A percentile compares a stretch with the other conserved stretches of the same genome.
Evolutionary conservation across 371 early-diverging fungal genomes (phyloP).

Genomic region (Mortierella sp.): DNA sequence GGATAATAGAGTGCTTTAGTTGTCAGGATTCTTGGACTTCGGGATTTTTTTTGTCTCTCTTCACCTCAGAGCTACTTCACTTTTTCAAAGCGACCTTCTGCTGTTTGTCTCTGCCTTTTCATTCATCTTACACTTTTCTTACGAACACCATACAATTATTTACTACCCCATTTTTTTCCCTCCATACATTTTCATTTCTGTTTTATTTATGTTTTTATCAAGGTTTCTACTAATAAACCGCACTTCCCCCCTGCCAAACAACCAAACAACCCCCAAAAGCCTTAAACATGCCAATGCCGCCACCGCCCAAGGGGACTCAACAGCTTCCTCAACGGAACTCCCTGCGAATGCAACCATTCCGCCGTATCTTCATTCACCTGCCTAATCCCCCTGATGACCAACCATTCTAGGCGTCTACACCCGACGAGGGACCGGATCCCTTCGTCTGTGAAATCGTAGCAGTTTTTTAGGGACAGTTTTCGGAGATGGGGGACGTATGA

Average conservation of each 20-base stretch:
- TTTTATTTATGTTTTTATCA: background rate
- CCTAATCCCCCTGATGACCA: conserved; percentile 49
- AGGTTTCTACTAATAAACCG: background rate
- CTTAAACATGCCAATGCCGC: conserved; percentile 35
- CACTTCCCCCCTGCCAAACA: background rate
- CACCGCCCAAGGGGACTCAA: conserved; percentile 48
- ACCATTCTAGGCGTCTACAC: conserved; percentile 38
- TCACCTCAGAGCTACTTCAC: too few relatives aligned
- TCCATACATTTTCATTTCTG: background rate
- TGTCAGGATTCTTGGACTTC: background rate
- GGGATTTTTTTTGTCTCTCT: background rate
- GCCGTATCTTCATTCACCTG: conserved; percentile 33
- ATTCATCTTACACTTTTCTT: background rate
- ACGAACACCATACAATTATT: background rate
- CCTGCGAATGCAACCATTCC: conserved; percentile 50
- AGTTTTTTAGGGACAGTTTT: conserved; percentile 36
- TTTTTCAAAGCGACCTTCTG: background rate
- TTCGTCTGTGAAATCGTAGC: conserved; percentile 41
- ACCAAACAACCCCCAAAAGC: too few relatives aligned
- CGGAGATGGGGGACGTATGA: conserved; percentile 28
- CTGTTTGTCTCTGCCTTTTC: background rate
- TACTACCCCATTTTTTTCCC: background rate
- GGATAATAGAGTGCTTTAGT: background rate
- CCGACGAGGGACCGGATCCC: conserved; percentile 38
- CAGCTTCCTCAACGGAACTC: conserved; percentile 42